Conservation (phyloP, 192 early-diverging fungal genomes). For the Coemansia sp. region DNA sequence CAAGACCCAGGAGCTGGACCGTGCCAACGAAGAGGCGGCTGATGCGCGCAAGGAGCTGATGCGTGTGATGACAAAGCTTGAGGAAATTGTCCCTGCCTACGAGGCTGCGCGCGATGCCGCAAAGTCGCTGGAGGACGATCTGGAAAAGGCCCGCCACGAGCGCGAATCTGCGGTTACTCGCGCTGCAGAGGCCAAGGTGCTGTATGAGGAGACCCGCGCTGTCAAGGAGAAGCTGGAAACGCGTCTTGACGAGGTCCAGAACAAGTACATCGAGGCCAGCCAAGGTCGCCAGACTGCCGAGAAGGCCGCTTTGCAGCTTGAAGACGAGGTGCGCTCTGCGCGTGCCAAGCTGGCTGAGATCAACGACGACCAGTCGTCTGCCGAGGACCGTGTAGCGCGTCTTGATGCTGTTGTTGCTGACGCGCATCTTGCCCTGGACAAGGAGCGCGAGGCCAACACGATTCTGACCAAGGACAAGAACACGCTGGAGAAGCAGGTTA, state of each 20-base stretch:
- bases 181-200: conserved; percentile 65
- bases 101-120: conserved; percentile 56
- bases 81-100: conserved; percentile 55
- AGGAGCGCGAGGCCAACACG: conserved; percentile 62
- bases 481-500: conserved; percentile 78
- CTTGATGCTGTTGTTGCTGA: conserved; percentile 53
- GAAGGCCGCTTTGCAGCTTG: conserved; percentile 66
- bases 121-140: conserved; percentile 58
- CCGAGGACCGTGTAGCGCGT: conserved; percentile 65
- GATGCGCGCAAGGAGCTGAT: conserved; percentile 81
- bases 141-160: conserved; percentile 67
- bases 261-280: conserved; percentile 63
- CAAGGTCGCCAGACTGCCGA: conserved; percentile 71
- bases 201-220: conserved; percentile 65
- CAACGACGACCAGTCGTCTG: conserved; percentile 62
- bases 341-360: conserved; percentile 73
- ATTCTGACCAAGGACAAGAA: conserved; percentile 78
- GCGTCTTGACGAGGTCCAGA: conserved; percentile 68
- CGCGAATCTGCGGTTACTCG: conserved; percentile 53
- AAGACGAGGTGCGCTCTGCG: conserved; percentile 72
- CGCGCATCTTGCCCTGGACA: conserved; percentile 63
- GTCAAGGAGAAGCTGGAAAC: conserved; percentile 70
- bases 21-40: conserved; percentile 65
- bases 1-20: conserved; percentile 69
- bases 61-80: conserved; percentile 68